Base-by-base conservation (phyloP, 306 rosid genomes). In the Malus asiatica region DNA sequence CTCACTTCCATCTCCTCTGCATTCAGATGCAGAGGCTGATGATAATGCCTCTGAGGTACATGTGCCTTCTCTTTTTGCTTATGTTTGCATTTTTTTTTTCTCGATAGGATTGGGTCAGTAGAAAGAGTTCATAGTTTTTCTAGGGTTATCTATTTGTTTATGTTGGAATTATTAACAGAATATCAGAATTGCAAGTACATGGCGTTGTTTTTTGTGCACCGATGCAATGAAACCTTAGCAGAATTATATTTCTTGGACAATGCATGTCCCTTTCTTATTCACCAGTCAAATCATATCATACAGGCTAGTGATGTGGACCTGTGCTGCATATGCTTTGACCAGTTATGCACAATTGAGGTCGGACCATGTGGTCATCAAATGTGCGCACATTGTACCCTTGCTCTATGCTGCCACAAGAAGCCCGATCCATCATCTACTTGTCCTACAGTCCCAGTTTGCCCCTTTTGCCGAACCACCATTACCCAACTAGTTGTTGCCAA, bases 311-410 rank as follows among this genome's bases (percentile, higher is more conserved):
- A 90, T 23, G 74, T 83, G 82, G 98, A 93, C 71, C 72, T 88
- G 44, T 93, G 98, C 75, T 87, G 96, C 78, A 93, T 93, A 85
- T 93, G 98, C 88, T 93, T 93, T 76, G 97, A 93, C 58, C 96
- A 93, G 79, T 86, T 66, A 19, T 93, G 98, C 91, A 87, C 93
- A 57, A 91, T 93, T 64, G 97, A 91, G 87, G 91, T 93, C 38
- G 80, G 81, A 68, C 97, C 97, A 29, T 93, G 98, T 61, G 85
- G 92, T 78, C 98, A 93, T 87, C 96, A 88, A 88, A 93, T 93
- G 98, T 93, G 98, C 77, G 97, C 97, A 18, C 87, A 86, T 79
- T 93, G 98, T 77, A 89, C 90, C 35, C 86, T 93, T 33, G 92
- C 98, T 20, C 86, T 93, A 30, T 93, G 98, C 84, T 93, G 97